phyloP scores from a whole-genome alignment of 108 stramenopile species.

The Asterionellopsis glacialis region DNA sequence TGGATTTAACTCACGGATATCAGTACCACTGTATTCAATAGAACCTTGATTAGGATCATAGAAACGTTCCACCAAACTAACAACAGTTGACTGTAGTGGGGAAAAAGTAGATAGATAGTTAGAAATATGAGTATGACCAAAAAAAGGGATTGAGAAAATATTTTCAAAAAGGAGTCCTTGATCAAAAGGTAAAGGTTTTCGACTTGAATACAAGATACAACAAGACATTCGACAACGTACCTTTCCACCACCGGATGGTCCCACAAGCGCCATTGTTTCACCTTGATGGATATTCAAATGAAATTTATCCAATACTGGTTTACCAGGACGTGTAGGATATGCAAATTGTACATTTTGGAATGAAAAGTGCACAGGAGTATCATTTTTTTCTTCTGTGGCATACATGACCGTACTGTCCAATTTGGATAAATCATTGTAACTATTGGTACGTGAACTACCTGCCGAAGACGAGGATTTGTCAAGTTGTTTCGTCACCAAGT shows the following conservation, averaged over 20 bases:
- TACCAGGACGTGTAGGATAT: slow-evolving; percentile 84
- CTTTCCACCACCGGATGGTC: slow-evolving; percentile 29
- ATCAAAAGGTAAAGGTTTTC: not conserved
- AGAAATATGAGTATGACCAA: not conserved
- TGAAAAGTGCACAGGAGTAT: slow-evolving; percentile 25
- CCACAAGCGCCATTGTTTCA: slow-evolving; percentile 31
- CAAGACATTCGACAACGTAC: too few species aligned
- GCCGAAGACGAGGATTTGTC: not conserved
- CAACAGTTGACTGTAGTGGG: slow-evolving; percentile 80
- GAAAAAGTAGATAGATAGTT: not conserved
- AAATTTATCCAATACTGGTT: slow-evolving; percentile 55
- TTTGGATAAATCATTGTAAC: not conserved
- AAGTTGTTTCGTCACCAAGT: slow-evolving; percentile 71
- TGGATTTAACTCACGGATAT: slow-evolving; percentile 67
- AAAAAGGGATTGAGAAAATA: too few species aligned
- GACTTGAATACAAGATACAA: not conserved
- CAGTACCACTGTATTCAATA: slow-evolving; percentile 71
- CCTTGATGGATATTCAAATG: slow-evolving; percentile 34
- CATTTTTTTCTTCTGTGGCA: too few species aligned
- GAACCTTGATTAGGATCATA: slow-evolving; percentile 86
- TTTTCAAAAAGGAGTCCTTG: too few species aligned
- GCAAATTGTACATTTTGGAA: slow-evolving; percentile 75
- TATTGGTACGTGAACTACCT: not conserved
- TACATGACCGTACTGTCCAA: not conserved
- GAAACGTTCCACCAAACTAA: slow-evolving; percentile 83